Evolutionary conservation across 1,284 basidiomycete species (phyloP), one percentile per base, ranked within the genome.

Genomic region (Cutaneotrichosporon sp.): DNA sequence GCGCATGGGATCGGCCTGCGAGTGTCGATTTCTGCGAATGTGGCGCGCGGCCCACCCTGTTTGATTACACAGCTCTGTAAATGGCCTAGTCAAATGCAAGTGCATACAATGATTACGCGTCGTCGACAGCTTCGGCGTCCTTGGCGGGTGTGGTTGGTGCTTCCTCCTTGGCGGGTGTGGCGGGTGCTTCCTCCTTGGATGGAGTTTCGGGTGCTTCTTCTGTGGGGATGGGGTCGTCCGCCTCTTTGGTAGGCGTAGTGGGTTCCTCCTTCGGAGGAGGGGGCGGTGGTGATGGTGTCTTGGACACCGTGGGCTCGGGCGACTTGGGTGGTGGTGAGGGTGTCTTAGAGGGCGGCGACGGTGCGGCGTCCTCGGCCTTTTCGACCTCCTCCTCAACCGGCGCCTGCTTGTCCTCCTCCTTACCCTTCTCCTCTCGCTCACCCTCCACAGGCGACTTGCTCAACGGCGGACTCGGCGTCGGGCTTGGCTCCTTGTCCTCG

Each of bases 1-100:
- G 56, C 0, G 30, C 16, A 9, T 47, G 40, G 6, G 73, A 67
- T 4, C 30, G 34, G 46, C 70, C 70, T 5, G 56, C 16, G 0
- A 47, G 32, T 6, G 49, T 18, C 3, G 26, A 5, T 26, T 63
- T 66, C 50, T 66, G 65, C 10, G 26, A 2, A 8, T 14, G 3
- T 66, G 65, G 65, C 42, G 58, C 16, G 11, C 22, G 21, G 21
- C 32, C 0, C 52, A 63, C 31, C 61, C 65, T 6, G 32, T 53
- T 18, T 52, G 40, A 42, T 42, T 16, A 18, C 16, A 18, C 5
- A 46, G 14, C 42, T n/a, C 6, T 18, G 7, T 6, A 2, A 42
- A 13, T 13, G 14, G 16, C 16, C 42, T 46, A 46, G 42, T n/a
- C 51, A 13, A 31, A 53, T 56, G 55, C 38, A 56, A 36, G 38